phyloP scores from a whole-genome alignment of 176 grass and related monocot genomes.

The Pontederia crassipes region DNA sequence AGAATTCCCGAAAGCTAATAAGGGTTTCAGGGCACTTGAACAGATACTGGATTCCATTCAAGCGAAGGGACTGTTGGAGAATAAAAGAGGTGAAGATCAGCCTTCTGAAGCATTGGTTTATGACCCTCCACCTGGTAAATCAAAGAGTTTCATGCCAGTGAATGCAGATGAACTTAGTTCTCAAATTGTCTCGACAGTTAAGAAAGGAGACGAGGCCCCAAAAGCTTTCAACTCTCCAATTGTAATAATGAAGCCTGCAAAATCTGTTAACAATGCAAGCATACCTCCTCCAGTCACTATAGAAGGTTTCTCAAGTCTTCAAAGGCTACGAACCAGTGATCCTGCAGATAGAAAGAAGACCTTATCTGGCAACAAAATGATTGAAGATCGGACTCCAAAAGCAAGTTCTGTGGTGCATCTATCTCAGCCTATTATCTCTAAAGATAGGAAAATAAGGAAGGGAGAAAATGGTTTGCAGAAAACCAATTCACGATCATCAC shows the following conservation, averaged over 20 bases:
- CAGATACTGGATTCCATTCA: conserved; percentile 86
- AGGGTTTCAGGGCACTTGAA: conserved; percentile 75
- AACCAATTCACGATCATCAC: conserved; percentile 21
- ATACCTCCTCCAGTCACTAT: conserved; percentile 28
- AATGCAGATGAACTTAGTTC: conserved; percentile 3
- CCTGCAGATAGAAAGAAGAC: conserved; percentile 39
- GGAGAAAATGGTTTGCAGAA: conserved; percentile 49
- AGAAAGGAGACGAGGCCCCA: conserved; percentile 23
- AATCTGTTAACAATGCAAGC: conserved; percentile 34
- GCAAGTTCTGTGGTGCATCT: conserved; percentile 27
- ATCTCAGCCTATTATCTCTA: conserved; percentile 28
- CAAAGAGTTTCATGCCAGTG: conserved; percentile 15
- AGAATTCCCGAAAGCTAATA: conserved; percentile 77
- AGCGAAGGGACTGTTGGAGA: conserved; percentile 76
- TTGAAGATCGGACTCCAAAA: conserved; percentile 37
- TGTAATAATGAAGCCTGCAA: conserved; percentile 90
- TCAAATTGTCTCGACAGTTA: conserved; percentile 4
- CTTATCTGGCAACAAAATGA: conserved; percentile 18
- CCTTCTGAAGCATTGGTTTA: conserved; percentile 28
- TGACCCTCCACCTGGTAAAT: conserved; percentile 20
- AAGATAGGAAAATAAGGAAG: conserved; percentile 40
- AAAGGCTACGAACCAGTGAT: conserved; percentile 32
- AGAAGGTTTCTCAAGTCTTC: conserved; percentile 32
- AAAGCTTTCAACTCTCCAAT: conserved; percentile 68
- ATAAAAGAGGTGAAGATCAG: conserved; percentile 38